These are phyloP conservation scores for Chaetomiaceae sp. DNA, from an alignment of 2,329 filamentous ascomycete species.

Conservation along the genomic window DNA sequence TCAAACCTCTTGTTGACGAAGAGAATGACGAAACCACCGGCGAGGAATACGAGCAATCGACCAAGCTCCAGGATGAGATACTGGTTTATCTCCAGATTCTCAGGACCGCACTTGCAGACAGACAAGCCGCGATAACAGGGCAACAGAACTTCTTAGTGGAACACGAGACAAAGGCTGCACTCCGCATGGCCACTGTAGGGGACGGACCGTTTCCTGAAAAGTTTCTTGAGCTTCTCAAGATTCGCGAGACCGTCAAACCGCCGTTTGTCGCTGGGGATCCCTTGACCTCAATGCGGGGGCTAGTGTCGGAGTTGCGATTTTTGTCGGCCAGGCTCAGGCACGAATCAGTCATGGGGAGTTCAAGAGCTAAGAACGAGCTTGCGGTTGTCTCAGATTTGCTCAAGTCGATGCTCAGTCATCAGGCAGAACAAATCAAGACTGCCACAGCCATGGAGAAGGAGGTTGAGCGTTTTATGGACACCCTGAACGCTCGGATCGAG, in stretches of 20 bases:
- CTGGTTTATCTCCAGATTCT: constrained; percentile 81
- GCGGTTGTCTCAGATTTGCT: constrained; percentile 62
- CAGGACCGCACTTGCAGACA: constrained; percentile 71
- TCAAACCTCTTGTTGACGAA: constrained; percentile 75
- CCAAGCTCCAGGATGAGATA: constrained; percentile 81
- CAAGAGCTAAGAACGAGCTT: constrained; percentile 58
- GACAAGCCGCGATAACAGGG: constrained; percentile 71
- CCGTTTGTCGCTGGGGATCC: constrained; percentile 31
- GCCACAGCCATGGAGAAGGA: constrained; percentile 58
- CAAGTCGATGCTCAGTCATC: constrained; percentile 51
- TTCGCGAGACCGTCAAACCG: constrained; percentile 47
- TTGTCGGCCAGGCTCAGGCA: constrained; percentile 57
- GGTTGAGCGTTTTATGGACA: constrained; percentile 66
- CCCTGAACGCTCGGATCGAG: constrained; percentile 81
- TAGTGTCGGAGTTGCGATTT: constrained; percentile 65
- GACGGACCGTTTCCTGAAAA: constrained; percentile 68
- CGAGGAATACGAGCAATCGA: constrained; percentile 84
- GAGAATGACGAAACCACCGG: constrained; percentile 75
- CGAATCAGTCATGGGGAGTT: constrained; percentile 49
- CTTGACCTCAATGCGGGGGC: constrained; percentile 63
- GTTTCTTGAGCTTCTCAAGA: constrained; percentile 47
- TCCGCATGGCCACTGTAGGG: constrained; percentile 55
- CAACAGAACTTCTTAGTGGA: constrained; percentile 69
- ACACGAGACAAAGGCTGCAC: constrained; percentile 64
- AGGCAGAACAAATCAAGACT: constrained; percentile 49